Conservation (phyloP, 2,329 filamentous ascomycete genomes). For the Paecilomyces dactylethromorphus region DNA sequence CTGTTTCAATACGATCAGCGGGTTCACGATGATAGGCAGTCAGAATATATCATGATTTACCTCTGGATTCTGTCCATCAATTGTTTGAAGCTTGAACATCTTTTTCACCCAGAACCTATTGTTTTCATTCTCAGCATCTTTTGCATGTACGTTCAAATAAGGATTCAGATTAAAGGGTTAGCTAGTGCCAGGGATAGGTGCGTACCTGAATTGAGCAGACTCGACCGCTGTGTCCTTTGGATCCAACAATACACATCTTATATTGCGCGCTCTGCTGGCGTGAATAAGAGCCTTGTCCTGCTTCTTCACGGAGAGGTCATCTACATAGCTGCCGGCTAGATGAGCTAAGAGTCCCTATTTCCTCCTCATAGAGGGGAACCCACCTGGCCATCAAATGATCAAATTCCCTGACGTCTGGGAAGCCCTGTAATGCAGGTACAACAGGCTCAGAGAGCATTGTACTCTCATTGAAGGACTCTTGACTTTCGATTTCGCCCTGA, state of each 20-base stretch:
- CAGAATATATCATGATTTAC: constrained; percentile 20
- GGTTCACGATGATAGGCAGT: neutral
- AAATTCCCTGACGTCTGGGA: constrained; percentile 40
- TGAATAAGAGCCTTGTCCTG: constrained; percentile 48
- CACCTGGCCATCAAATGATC: constrained; percentile 41
- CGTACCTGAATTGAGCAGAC: constrained; percentile 45
- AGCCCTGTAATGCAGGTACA: constrained; percentile 36
- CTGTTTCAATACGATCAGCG: neutral
- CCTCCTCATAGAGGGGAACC: neutral
- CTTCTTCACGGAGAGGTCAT: constrained; percentile 45
- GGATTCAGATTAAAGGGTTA: neutral
- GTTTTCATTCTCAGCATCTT: constrained; percentile 2
- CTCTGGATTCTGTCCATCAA: constrained; percentile 30
- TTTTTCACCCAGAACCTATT: constrained; percentile 48
- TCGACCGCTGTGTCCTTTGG: constrained; percentile 46
- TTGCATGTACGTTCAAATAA: neutral
- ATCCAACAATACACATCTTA: constrained; percentile 40
- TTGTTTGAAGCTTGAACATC: constrained; percentile 43
- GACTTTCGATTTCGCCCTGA: constrained; percentile 36
- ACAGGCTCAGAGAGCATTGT: constrained; percentile 40
- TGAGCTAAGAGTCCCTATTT: neutral
- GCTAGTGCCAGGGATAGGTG: neutral
- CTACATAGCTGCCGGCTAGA: constrained; percentile 35
- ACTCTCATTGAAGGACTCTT: constrained; percentile 37
- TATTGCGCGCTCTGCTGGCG: constrained; percentile 41